phyloP scores from a whole-genome alignment of 2,329 filamentous ascomycete species.

The Penicillium hordei region DNA sequence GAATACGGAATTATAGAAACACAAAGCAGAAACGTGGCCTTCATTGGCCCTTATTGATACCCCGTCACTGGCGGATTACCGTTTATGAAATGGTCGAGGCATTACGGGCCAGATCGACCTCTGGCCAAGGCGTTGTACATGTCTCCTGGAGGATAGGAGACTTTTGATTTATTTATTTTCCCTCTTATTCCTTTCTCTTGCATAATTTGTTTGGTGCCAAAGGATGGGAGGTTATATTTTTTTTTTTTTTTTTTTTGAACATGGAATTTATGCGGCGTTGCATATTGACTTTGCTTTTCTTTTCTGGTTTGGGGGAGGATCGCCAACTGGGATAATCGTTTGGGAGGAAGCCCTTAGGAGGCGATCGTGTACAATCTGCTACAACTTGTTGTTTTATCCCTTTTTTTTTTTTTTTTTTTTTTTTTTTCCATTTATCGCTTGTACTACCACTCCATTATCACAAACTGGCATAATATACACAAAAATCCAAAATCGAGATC shows the following conservation, averaged over 20 bases:
- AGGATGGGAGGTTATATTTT: slow-evolving; percentile 28
- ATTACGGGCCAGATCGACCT: slow-evolving; percentile 13
- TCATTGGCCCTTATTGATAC: slow-evolving; percentile 21
- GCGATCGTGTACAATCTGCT: slow-evolving; percentile 27
- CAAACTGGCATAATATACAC: slow-evolving; percentile 22
- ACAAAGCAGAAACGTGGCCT: not conserved
- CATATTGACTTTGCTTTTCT: slow-evolving; percentile 22
- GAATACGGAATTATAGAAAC: slow-evolving; percentile 8
- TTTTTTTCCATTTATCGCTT: slow-evolving; percentile 5
- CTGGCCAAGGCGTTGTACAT: slow-evolving; percentile 26
- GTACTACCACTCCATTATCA: slow-evolving; percentile 23
- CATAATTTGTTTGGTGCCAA: slow-evolving; percentile 28
- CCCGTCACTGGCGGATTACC: slow-evolving; percentile 20
- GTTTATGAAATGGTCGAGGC: slow-evolving; percentile 16
- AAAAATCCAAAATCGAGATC: slow-evolving; percentile 14
- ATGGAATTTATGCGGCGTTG: slow-evolving; percentile 22
- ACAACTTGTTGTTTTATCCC: slow-evolving; percentile 25
- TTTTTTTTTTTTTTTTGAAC: slow-evolving; percentile 24
- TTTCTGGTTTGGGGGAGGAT: slow-evolving; percentile 1
- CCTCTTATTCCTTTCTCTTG: slow-evolving; percentile 16
- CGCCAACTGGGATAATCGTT: slow-evolving; percentile 22
- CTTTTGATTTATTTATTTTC: slow-evolving; percentile 17
- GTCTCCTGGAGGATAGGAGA: slow-evolving; percentile 20
- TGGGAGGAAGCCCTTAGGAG: slow-evolving; percentile 7
- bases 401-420: slow-evolving; percentile 2